Percentiles rank a stretch among this genome's conserved stretches.
Evolutionary conservation across 139 green algal genomes (phyloP).

Genomic region (Chlamydomonas sp.): DNA sequence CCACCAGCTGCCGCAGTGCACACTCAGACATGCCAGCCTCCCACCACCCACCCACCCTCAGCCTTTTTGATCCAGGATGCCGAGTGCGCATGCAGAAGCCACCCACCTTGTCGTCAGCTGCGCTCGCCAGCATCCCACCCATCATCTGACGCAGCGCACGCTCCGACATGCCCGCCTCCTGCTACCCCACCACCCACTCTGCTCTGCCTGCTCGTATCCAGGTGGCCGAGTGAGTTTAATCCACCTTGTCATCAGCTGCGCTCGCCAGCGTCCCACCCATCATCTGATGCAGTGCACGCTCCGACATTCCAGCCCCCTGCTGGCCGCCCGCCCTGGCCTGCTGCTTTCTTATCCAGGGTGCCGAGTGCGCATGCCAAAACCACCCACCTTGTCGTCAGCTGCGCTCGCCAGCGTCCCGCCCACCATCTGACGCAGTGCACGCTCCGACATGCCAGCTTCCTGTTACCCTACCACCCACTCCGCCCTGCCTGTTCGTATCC

Average conservation of each 20-base stretch:
- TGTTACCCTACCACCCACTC: too few relatives aligned
- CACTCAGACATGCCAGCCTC: conserved; percentile 19
- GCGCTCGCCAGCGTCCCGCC: conserved; percentile 30
- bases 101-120: not conserved
- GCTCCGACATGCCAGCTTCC: conserved; percentile 16
- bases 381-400: too few relatives aligned
- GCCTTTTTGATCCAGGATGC: too few relatives aligned
- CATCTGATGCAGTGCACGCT: conserved; percentile 39
- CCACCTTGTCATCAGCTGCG: too few relatives aligned
- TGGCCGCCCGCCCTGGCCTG: too few relatives aligned
- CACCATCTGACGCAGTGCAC: conserved; percentile 43
- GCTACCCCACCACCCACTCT: not conserved
- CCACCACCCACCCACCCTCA: too few relatives aligned
- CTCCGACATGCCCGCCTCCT: conserved; percentile 11
- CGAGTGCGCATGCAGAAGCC: too few relatives aligned
- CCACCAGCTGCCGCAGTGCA: conserved; percentile 42
- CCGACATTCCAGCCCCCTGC: conserved; percentile 6
- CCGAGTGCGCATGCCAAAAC: too few relatives aligned
- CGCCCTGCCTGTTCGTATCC: too few relatives aligned
- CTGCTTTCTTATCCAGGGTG: too few relatives aligned
- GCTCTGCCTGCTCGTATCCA: too few relatives aligned
- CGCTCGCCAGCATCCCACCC: conserved; percentile 30
- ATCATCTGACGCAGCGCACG: conserved; percentile 37
- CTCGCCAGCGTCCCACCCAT: conserved; percentile 38
- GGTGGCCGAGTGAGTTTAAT: too few relatives aligned